phyloP scores from a whole-genome alignment of 2,329 filamentous ascomycete genomes.

The Pestalotiopsis fici region DNA sequence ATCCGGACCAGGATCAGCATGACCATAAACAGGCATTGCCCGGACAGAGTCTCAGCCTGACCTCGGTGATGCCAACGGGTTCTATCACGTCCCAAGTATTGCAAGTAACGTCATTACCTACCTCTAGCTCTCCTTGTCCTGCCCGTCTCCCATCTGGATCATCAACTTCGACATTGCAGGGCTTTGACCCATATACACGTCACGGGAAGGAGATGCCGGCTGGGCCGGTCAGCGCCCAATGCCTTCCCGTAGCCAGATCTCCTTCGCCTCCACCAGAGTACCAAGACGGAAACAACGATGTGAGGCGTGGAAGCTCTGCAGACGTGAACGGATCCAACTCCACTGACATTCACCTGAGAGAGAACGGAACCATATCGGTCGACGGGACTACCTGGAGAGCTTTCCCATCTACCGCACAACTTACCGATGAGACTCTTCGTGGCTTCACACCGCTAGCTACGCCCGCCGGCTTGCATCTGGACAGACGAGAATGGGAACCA shows the following conservation, averaged over 20 bases:
- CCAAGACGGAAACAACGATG: not conserved
- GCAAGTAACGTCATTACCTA: constrained; percentile 3
- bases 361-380: not conserved
- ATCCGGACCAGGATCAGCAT: constrained; percentile 7
- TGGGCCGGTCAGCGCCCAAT: not conserved
- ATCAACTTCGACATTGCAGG: not conserved
- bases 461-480: not conserved
- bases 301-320: not conserved
- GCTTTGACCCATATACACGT: not conserved
- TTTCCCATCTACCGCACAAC: not conserved
- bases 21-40: constrained; percentile 30
- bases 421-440: not conserved
- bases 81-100: not conserved
- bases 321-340: no score
- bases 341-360: not conserved
- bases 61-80: constrained; percentile 17
- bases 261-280: not conserved
- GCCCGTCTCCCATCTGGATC: constrained; percentile 14
- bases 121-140: not conserved
- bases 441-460: not conserved
- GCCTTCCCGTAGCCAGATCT: not conserved
- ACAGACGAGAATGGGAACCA: not conserved
- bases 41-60: constrained; percentile 33
- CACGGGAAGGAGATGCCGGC: not conserved
- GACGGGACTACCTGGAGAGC: not conserved